A percentile compares a stretch with the other conserved stretches of the same genome.
These are phyloP conservation scores for Diutina scorzettiae DNA, from an alignment of 1,139 yeast species.

Conservation along the genomic window DNA sequence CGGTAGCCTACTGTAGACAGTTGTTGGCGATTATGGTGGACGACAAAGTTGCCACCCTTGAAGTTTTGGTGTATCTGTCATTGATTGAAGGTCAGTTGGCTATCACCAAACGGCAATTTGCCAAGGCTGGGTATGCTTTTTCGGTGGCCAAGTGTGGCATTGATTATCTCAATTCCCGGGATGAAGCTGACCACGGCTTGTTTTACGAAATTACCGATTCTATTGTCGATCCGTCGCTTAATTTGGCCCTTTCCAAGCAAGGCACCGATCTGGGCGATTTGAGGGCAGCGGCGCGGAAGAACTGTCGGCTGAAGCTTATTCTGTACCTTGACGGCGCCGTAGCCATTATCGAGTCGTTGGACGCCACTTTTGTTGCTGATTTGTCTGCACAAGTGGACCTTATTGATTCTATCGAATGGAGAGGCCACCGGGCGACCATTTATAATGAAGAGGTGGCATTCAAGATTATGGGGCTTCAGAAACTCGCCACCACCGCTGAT, in stretches of 20 bases:
- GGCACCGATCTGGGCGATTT: constrained; percentile 25
- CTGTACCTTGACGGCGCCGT: constrained; percentile 27
- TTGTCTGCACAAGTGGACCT: constrained; percentile 15
- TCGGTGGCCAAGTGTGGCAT: constrained; percentile 54
- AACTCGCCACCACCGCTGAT: constrained; percentile 15
- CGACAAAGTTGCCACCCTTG: constrained; percentile 6
- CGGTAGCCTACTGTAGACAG: constrained; percentile 32
- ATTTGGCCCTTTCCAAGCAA: constrained; percentile 40
- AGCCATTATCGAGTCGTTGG: constrained; percentile 25
- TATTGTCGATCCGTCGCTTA: constrained; percentile 58
- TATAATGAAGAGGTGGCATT: constrained; percentile 65
- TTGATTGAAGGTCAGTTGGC: constrained; percentile 49
- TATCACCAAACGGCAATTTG: constrained; percentile 50
- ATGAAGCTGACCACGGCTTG: constrained; percentile 18
- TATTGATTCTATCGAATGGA: constrained; percentile 45
- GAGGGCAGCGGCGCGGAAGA: constrained; percentile 34
- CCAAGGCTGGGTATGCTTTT: constrained; percentile 36
- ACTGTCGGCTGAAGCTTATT: constrained; percentile 22
- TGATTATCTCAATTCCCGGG: constrained; percentile 24
- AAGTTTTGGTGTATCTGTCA: constrained; percentile 42
- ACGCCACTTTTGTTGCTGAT: constrained; percentile 30
- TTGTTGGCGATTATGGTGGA: constrained; percentile 17
- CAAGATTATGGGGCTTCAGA: constrained; percentile 32
- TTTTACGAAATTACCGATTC: constrained; percentile 47
- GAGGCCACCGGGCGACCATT: constrained; percentile 58